Conservation (phyloP, 495 filamentous ascomycete species). For the Stereocaulon alpinum region DNA sequence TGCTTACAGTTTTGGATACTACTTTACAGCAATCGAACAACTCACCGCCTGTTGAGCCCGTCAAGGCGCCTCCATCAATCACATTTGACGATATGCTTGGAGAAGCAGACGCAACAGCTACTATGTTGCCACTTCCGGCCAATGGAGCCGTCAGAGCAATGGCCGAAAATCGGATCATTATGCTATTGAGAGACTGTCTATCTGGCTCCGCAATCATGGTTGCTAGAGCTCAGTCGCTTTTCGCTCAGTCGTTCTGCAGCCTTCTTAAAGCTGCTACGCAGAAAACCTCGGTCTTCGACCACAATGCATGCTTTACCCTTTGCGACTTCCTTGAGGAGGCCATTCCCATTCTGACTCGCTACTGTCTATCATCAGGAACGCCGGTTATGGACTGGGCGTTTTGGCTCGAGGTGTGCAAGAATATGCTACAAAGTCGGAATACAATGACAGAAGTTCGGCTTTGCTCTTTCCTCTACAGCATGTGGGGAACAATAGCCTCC, state of each 20-base stretch:
- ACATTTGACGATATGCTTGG: constrained; percentile 70
- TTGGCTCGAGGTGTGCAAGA: constrained; percentile 75
- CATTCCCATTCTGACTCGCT: constrained; percentile 49
- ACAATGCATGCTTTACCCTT: constrained; percentile 80
- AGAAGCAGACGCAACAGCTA: constrained; percentile 57
- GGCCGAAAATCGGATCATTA: constrained; percentile 84
- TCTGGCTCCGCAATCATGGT: constrained; percentile 51
- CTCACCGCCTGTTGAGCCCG: constrained; percentile 41
- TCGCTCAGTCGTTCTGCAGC: constrained; percentile 66
- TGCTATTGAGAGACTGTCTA: constrained; percentile 78
- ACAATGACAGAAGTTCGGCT: constrained; percentile 88
- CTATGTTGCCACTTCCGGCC: constrained; percentile 53
- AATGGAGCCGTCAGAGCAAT: constrained; percentile 68
- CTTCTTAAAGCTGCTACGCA: constrained; percentile 64
- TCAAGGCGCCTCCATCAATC: constrained; percentile 45
- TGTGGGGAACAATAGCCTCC: constrained; percentile 65
- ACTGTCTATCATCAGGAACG: constrained; percentile 36
- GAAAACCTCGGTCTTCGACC: constrained; percentile 72
- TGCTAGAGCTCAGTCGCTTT: constrained; percentile 52
- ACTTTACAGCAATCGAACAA: constrained; percentile 64
- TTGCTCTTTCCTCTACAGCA: constrained; percentile 70
- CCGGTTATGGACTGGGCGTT: constrained; percentile 68
- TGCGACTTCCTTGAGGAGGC: constrained; percentile 88
- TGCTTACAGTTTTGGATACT: constrained; percentile 70
- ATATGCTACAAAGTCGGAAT: constrained; percentile 81